Conservation (phyloP, 2,329 filamentous ascomycete species). For the Arthrobotrys sphaeroides region DNA sequence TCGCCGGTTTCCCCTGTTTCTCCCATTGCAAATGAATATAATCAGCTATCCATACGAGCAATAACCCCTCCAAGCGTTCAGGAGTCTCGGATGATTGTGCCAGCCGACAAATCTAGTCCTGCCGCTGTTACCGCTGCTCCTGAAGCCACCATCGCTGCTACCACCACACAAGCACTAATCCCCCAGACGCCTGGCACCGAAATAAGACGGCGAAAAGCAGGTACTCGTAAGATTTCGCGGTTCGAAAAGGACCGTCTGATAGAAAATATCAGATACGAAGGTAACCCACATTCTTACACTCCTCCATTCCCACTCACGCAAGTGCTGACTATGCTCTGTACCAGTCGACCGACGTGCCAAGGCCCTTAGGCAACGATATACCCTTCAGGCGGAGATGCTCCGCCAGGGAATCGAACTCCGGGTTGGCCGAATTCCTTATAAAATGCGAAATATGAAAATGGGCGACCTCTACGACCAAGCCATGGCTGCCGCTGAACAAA, state of each 20-base stretch:
- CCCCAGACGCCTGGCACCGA: constrained; percentile 32
- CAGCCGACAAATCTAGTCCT: too few relatives aligned
- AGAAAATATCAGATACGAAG: constrained; percentile 50
- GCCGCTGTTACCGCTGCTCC: too few relatives aligned
- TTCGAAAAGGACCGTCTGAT: constrained; percentile 52
- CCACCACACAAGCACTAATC: constrained; percentile 4
- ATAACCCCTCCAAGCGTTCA: constrained; percentile 30
- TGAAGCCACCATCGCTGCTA: background rate
- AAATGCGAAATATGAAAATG: constrained; percentile 50
- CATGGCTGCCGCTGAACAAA: constrained; percentile 7
- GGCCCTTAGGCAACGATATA: constrained; percentile 42
- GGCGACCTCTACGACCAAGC: constrained; percentile 47
- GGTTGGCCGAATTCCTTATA: constrained; percentile 44
- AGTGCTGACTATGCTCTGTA: too few relatives aligned
- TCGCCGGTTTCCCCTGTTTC: constrained; percentile 44
- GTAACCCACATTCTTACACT: background rate
- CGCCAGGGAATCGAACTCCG: constrained; percentile 44
- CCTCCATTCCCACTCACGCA: background rate
- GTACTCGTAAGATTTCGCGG: constrained; percentile 39
- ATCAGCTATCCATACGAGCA: constrained; percentile 45
- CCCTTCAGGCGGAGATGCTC: constrained; percentile 46
- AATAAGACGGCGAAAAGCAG: constrained; percentile 3
- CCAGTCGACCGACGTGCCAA: constrained; percentile 41
- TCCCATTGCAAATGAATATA: constrained; percentile 43
- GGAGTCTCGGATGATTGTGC: constrained; percentile 16